Evolutionary conservation across 805 yeast genomes (phyloP), one percentile per base, ranked within the genome.

Genomic region (Monosporozyma unispora): DNA sequence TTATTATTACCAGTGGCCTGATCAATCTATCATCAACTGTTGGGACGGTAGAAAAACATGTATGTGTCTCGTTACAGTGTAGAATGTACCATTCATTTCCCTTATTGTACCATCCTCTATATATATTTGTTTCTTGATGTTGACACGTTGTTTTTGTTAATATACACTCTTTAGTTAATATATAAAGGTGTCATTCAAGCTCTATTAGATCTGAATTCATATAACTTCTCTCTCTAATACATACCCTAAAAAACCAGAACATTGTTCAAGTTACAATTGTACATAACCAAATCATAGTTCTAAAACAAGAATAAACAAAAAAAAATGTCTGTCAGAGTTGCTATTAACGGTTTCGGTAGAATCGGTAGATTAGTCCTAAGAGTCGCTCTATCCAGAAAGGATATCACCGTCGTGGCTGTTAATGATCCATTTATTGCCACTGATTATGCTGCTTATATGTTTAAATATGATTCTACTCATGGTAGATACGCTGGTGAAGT

Each of bases 341-440:
- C 84, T 71, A 79, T 81, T 69, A 80, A 80, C 78, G 85, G 85
- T 63, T 80, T 80, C 78, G 85, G 85, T 66, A 76, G 85, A 73
- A 80, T 80, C 64, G 85, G 85, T 63, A 78, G 85, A 74, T 73
- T 80, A 62, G 85, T 80, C 56, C 66, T 79, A 63, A 78, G 85
- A 78, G 70, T 79, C 55, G 83, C 82, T 56, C 68, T 78, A 58
- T 40, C 64, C 50, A 78, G 82, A 77, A 63, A 66, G 56, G 64
- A 64, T 56, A 71, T 80, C 63, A 73, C 76, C 54, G 79, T 81
- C 55, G 82, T 81, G 53, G 85, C 84, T 57, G 67, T 81, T 74
- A 81, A 81, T 66, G 84, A 81, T 70, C 86, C 86, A 45, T 80
- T 79, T 73, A 79, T 80, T 68, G 75, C 78, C 53, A 73, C 80